These are phyloP conservation scores for Fusarium napiforme DNA, from an alignment of 2,329 filamentous ascomycete species.

Conservation along the genomic window DNA sequence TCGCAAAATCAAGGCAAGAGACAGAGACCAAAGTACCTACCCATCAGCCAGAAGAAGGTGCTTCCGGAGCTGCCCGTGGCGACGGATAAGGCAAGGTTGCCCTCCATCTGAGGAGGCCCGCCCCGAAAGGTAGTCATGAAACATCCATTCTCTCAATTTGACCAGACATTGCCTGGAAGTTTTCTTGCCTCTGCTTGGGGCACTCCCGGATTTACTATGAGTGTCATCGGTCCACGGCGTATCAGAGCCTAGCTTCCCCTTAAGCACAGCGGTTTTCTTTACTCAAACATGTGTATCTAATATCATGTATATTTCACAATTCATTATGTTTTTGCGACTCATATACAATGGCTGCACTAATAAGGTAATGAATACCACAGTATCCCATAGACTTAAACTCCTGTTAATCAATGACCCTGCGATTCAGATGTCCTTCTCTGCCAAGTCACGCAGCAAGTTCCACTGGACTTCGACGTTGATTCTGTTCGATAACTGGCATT, in stretches of 20 bases:
- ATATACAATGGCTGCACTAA: neutral
- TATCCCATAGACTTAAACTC: neutral
- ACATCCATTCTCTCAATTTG: neutral
- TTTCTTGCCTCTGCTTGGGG: neutral
- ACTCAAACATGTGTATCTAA: neutral
- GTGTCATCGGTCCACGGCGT: neutral
- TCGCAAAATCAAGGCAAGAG: too few species aligned
- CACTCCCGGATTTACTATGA: neutral
- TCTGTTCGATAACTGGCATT: neutral
- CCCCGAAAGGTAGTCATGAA: too few species aligned
- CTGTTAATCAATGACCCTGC: neutral
- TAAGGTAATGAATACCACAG: too few species aligned
- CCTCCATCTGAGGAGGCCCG: too few species aligned
- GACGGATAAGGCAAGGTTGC: too few species aligned
- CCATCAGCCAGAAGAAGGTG: too few species aligned
- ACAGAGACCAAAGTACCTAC: too few species aligned
- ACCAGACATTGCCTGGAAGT: neutral
- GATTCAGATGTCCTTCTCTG: neutral
- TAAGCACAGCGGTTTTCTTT: neutral
- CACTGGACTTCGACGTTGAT: neutral
- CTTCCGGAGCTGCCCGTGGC: too few species aligned
- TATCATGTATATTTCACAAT: neutral
- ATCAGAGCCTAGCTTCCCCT: neutral
- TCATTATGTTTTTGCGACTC: neutral
- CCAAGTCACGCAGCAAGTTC: slow-evolving; percentile 2